Evolutionary conservation across 176 grass and related monocot genomes (phyloP).

Genomic region (Zoysia japonica): DNA sequence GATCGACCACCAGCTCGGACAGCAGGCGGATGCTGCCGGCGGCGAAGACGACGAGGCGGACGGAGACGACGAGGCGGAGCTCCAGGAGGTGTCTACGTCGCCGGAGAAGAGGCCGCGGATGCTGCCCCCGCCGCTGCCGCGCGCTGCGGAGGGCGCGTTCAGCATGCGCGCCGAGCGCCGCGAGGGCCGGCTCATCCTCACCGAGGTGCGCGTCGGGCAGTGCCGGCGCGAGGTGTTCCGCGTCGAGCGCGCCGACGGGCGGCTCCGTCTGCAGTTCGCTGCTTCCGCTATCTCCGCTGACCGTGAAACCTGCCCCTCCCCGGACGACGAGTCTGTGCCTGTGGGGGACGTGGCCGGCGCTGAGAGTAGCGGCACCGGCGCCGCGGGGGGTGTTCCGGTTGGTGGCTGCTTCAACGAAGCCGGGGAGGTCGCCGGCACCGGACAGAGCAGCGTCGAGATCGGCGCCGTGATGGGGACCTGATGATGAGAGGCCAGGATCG

Average conservation of each 20-base stretch:
- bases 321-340: too few relatives aligned
- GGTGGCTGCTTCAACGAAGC: not conserved
- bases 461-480: slow-evolving; percentile 38
- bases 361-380: not conserved
- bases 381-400: not conserved
- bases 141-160: slow-evolving; percentile 35
- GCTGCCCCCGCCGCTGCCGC: slow-evolving; percentile 52
- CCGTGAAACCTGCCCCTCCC: not conserved
- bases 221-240: slow-evolving; percentile 50
- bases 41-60: not conserved
- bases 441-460: slow-evolving; percentile 18
- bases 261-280: slow-evolving; percentile 56
- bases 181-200: slow-evolving; percentile 71
- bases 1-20: slow-evolving; percentile 24
- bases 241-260: slow-evolving; percentile 50
- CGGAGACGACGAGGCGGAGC: not conserved
- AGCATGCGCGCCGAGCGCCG: slow-evolving; percentile 61
- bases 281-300: not conserved
- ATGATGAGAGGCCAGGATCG: not conserved
- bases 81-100: not conserved
- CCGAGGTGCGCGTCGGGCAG: slow-evolving; percentile 44
- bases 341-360: not conserved
- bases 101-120: slow-evolving; percentile 18
- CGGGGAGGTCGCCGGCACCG: not conserved
- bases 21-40: not conserved